Conservation (phyloP, 805 yeast genomes). For the Candida hungchunana region DNA sequence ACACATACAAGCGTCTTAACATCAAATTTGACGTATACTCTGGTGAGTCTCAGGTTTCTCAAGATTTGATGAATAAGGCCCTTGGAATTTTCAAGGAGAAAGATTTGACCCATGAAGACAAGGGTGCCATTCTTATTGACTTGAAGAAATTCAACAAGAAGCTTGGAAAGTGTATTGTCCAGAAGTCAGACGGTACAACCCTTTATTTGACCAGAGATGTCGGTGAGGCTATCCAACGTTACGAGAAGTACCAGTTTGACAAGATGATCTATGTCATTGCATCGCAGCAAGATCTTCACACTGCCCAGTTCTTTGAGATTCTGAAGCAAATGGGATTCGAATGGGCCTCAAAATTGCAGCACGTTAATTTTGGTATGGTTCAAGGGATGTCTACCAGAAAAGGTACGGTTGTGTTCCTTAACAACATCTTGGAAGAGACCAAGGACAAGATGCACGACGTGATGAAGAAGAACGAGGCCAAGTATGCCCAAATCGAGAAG, state of each 20-base stretch:
- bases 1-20: conserved; percentile 88
- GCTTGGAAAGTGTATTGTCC: conserved; percentile 87
- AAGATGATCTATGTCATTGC: conserved; percentile 97
- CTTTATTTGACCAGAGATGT: conserved; percentile 93
- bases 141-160: conserved; percentile 82
- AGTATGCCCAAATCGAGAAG: conserved; percentile 87
- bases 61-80: conserved; percentile 64
- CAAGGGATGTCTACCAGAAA: conserved; percentile 97
- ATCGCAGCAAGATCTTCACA: conserved; percentile 91
- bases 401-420: conserved; percentile 98
- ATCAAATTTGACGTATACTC: conserved; percentile 85
- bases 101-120: conserved; percentile 75
- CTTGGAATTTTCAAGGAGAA: conserved; percentile 58
- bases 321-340: conserved; percentile 83
- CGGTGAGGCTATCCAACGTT: conserved; percentile 92
- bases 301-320: conserved; percentile 91
- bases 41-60: conserved; percentile 93
- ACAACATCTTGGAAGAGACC: conserved; percentile 88
- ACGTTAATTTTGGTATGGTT: conserved; percentile 96
- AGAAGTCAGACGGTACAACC: conserved; percentile 94
- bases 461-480: conserved; percentile 86
- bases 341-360: conserved; percentile 80
- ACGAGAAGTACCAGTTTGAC: conserved; percentile 79
- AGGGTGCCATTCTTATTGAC: conserved; percentile 88
- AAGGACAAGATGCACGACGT: conserved; percentile 94